Conservation (phyloP, 2,329 filamentous ascomycete genomes). For the Fusarium begoniae region DNA sequence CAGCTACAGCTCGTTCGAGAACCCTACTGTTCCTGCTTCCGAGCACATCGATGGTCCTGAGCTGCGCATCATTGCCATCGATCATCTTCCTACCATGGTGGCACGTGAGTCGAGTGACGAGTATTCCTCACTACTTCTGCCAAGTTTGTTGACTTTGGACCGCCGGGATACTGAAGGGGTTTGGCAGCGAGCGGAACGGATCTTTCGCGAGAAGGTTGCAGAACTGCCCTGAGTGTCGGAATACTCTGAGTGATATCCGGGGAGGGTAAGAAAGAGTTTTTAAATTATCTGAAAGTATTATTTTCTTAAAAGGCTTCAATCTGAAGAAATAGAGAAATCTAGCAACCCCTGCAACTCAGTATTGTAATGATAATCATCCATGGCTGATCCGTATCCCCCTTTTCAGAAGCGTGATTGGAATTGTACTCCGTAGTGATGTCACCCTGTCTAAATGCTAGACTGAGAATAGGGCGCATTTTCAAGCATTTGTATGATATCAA, state of each 20-base stretch:
- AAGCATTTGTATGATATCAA: too few species aligned
- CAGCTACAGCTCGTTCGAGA: background rate
- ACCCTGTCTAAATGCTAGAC: too few species aligned
- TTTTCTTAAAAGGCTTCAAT: too few species aligned
- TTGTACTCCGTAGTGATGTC: too few species aligned
- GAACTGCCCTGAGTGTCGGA: background rate
- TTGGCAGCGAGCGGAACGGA: background rate
- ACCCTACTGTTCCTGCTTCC: background rate
- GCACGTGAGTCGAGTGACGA: background rate
- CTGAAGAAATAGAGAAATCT: too few species aligned
- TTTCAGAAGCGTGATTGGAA: too few species aligned
- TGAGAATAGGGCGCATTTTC: too few species aligned
- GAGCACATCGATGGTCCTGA: background rate
- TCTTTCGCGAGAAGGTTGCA: background rate
- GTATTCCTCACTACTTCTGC: background rate
- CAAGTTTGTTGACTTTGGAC: background rate
- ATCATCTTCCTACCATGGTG: background rate
- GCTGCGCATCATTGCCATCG: background rate
- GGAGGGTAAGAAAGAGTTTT: too few species aligned
- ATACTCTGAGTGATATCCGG: background rate
- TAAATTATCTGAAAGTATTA: fast-evolving
- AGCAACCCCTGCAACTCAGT: too few species aligned
- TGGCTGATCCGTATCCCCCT: too few species aligned
- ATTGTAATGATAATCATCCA: too few species aligned
- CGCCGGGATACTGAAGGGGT: background rate